Evolutionary conservation across 1,284 basidiomycete genomes (phyloP).

Genomic region (Moniliella sp.): DNA sequence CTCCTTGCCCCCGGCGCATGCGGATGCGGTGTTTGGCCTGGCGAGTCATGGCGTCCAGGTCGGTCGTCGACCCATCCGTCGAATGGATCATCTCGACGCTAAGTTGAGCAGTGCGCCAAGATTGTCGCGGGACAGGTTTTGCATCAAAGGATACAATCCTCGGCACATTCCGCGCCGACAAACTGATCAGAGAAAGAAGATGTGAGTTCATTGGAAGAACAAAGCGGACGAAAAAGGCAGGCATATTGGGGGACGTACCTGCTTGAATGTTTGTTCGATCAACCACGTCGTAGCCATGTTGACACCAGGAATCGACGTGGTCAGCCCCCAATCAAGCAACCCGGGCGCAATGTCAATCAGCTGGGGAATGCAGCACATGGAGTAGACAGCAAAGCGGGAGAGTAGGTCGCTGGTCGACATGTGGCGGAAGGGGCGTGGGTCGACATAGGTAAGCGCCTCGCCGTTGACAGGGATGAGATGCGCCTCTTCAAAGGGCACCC

Average conservation of each 20-base stretch:
- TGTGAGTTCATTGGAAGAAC: too few relatives aligned
- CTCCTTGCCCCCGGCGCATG: too few relatives aligned
- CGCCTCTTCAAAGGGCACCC: too few relatives aligned
- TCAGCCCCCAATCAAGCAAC: slow-evolving; percentile 42
- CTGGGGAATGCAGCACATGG: slow-evolving; percentile 52
- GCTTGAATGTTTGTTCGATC: slow-evolving; percentile 65
- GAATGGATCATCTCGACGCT: slow-evolving; percentile 68
- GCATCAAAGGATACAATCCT: slow-evolving; percentile 47
- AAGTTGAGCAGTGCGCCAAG: slow-evolving; percentile 64
- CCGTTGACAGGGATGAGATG: too few relatives aligned
- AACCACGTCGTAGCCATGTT: slow-evolving; percentile 47
- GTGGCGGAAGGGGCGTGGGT: too few relatives aligned
- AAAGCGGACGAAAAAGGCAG: too few relatives aligned
- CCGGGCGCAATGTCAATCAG: slow-evolving; percentile 57
- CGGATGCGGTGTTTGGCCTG: too few relatives aligned
- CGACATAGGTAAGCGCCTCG: too few relatives aligned
- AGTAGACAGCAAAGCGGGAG: slow-evolving; percentile 58
- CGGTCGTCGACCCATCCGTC: too few relatives aligned
- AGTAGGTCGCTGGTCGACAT: slow-evolving; percentile 36
- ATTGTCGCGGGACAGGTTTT: slow-evolving; percentile 40
- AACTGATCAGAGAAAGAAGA: slow-evolving; percentile 66
- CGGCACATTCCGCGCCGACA: slow-evolving; percentile 62
- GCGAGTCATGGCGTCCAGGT: too few relatives aligned
- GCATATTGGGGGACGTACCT: too few relatives aligned
- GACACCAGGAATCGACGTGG: slow-evolving; percentile 49